Evolutionary conservation across 805 yeast genomes (phyloP), one percentile per base, ranked within the genome.

Genomic region (Schizosaccharomyces octosporus): DNA sequence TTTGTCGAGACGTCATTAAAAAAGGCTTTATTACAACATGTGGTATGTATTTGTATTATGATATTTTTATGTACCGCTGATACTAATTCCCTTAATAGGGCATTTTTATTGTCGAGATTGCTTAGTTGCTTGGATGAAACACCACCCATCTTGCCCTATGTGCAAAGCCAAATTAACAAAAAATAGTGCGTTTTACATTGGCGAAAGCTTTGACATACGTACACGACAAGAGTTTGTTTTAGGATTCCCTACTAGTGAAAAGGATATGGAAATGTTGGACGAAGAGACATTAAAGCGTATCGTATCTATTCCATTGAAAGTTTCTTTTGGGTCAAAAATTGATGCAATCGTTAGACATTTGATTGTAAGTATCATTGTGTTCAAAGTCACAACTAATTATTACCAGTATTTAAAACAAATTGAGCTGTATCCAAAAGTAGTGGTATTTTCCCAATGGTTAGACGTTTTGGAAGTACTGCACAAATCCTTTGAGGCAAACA

Each of bases 51-150:
- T 45, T 45, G 51, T 27, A n/a, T n/a, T n/a, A n/a, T n/a, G n/a
- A n/a, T n/a, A n/a, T n/a, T n/a, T n/a, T 27, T 27, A 27, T 27
- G 3, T 27, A 27, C 2, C 2, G 27, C 27, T 27, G 27, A 36
- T 36, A 36, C 41, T 36, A 36, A 36, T 36, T 36, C 11, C 7
- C 24, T 17, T 43, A 5, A 19, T 45, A 45, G 51, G 97, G 0
- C 98, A 93, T 71, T 82, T 81, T 66, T 93, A 84, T 68, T 93
- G 98, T 69, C 79, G 80, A 62, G 85, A 79, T 1, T 93, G 98
- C 70, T 74, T 93, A 45, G 76, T 13, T 41, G 62, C 64, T 62
- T 93, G 98, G 98, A 68, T 84, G 61, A 72, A 71, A 24, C 74
- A 73, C 17, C 78, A 78, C 48, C 69, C 72, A 0, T 71, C 74